A percentile compares a stretch with the other conserved stretches of the same genome.
These are phyloP conservation scores for Cordyceps cicadae DNA, from an alignment of 2,329 filamentous ascomycete species.

Conservation along the genomic window DNA sequence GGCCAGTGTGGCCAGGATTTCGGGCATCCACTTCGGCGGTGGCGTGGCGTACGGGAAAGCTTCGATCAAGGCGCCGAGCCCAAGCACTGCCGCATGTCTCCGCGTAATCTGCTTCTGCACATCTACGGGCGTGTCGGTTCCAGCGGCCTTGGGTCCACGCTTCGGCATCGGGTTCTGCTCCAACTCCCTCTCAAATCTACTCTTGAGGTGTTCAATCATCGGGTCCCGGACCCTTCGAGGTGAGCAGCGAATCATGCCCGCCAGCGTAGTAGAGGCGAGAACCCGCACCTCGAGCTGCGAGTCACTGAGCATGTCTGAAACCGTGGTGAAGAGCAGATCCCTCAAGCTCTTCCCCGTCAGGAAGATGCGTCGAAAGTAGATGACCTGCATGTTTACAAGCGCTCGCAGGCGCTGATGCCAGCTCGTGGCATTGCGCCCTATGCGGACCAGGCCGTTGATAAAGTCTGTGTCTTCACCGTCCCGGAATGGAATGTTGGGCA, in stretches of 20 bases:
- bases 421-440: constrained; percentile 73
- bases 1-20: constrained; percentile 78
- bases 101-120: constrained; percentile 69
- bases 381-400: constrained; percentile 95
- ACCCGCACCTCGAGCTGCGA: constrained; percentile 87
- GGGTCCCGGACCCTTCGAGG: constrained; percentile 69
- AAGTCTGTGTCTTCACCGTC: constrained; percentile 78
- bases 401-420: constrained; percentile 96
- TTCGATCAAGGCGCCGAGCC: constrained; percentile 82
- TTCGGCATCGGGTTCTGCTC: constrained; percentile 81
- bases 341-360: constrained; percentile 68
- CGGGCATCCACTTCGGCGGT: constrained; percentile 88
- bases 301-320: constrained; percentile 93
- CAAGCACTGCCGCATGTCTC: constrained; percentile 84
- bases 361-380: constrained; percentile 96
- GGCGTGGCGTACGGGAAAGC: constrained; percentile 95
- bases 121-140: constrained; percentile 62
- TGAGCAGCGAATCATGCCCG: constrained; percentile 97
- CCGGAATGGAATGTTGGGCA: constrained; percentile 90
- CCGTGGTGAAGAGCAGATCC: constrained; percentile 75
- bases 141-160: constrained; percentile 47
- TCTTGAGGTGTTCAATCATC: constrained; percentile 67
- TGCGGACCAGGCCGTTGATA: constrained; percentile 76
- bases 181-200: constrained; percentile 72
- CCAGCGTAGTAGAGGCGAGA: constrained; percentile 84